Percentiles rank a stretch among this genome's conserved stretches.
Evolutionary conservation across 495 filamentous ascomycete genomes (phyloP).

Genomic region (Xanthoparmelia taractica): DNA sequence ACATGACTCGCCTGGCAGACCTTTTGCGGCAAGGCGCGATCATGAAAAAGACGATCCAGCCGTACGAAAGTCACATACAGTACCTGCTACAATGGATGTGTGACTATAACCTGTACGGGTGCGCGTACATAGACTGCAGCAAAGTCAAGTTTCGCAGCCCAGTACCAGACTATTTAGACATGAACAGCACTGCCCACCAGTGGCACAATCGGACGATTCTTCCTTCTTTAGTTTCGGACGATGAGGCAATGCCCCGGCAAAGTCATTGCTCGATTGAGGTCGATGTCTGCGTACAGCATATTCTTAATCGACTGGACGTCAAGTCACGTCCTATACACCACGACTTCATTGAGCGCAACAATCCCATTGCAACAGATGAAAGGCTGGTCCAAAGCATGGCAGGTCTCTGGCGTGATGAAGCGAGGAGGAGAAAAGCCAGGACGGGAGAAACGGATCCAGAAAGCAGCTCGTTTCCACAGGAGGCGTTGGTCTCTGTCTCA

Average conservation of each 20-base stretch:
- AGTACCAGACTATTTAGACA: constrained; percentile 58
- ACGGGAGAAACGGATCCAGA: constrained; percentile 55
- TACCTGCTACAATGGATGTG: constrained; percentile 95
- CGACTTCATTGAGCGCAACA: constrained; percentile 72
- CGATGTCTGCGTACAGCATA: constrained; percentile 82
- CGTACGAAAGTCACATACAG: constrained; percentile 87
- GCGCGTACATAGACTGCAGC: constrained; percentile 68
- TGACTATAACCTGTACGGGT: constrained; percentile 94
- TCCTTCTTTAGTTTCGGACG: constrained; percentile 46
- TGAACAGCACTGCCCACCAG: constrained; percentile 48
- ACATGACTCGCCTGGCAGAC: constrained; percentile 76
- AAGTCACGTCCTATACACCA: constrained; percentile 70
- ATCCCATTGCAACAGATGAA: constrained; percentile 55
- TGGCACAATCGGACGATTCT: constrained; percentile 76
- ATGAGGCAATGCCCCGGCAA: constrained; percentile 57
- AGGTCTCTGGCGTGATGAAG: constrained; percentile 88
- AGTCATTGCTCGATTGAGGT: constrained; percentile 85
- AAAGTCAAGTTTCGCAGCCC: constrained; percentile 66
- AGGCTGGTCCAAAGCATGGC: constrained; percentile 91
- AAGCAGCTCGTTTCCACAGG: constrained; percentile 67
- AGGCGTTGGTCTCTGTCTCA: constrained; percentile 78
- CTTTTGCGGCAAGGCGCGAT: constrained; percentile 79
- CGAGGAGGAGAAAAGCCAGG: constrained; percentile 60
- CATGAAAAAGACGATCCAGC: constrained; percentile 74
- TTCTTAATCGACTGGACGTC: constrained; percentile 71